A percentile compares a stretch with the other conserved stretches of the same genome.
phyloP scores from a whole-genome alignment of 805 yeast genomes.

The Saccharomyces paradoxus region DNA sequence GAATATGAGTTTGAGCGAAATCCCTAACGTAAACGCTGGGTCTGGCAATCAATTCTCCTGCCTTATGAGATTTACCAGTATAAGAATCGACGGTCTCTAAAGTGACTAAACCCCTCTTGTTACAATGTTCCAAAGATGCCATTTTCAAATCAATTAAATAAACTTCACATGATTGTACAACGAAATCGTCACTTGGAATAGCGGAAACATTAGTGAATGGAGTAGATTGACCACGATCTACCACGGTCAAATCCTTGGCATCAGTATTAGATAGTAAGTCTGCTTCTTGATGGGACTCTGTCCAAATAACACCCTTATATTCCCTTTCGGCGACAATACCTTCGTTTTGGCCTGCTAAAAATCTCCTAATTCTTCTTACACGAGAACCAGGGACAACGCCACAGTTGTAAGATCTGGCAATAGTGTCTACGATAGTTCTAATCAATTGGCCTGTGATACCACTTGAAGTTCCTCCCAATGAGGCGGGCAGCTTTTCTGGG shows the following conservation, averaged over 20 bases:
- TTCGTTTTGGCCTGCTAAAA: conserved; percentile 92
- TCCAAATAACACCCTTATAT: conserved; percentile 87
- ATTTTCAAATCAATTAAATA: conserved; percentile 76
- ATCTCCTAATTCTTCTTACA: conserved; percentile 85
- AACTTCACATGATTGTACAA: conserved; percentile 72
- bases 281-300: conserved; percentile 72
- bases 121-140: conserved; percentile 52
- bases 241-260: conserved; percentile 35
- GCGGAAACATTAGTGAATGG: conserved; percentile 42
- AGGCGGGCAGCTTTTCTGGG: conserved; percentile 67
- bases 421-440: conserved; percentile 70
- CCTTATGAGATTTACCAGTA: conserved; percentile 53
- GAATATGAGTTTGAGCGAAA: conserved; percentile 68
- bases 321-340: conserved; percentile 87
- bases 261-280: conserved; percentile 34
- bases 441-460: conserved; percentile 60
- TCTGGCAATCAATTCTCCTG: conserved; percentile 44
- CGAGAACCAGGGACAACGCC: conserved; percentile 86
- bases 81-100: conserved; percentile 57
- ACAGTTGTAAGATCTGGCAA: conserved; percentile 80
- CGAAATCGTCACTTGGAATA: conserved; percentile 70
- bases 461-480: conserved; percentile 31
- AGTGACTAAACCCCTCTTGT: conserved; percentile 59
- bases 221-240: conserved; percentile 30
- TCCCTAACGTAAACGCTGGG: conserved; percentile 79